phyloP scores from a whole-genome alignment of 2,329 filamentous ascomycete genomes.

The Alternaria dauci region DNA sequence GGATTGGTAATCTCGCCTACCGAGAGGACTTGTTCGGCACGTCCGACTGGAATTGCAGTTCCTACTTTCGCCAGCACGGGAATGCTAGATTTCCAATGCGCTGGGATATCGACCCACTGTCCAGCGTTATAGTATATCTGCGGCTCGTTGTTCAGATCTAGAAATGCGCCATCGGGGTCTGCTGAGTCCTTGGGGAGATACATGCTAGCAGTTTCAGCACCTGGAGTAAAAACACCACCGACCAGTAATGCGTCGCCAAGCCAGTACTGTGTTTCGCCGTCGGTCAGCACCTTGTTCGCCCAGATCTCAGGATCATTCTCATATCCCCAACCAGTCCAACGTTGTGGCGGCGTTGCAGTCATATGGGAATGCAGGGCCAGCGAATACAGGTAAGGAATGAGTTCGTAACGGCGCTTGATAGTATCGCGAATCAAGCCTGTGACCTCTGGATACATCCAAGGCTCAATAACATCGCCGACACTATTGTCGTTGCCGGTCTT shows the following conservation, averaged over 20 bases:
- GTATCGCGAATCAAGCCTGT: constrained; percentile 68
- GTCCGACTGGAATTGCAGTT: constrained; percentile 63
- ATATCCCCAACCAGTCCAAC: constrained; percentile 78
- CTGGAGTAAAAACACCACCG: constrained; percentile 72
- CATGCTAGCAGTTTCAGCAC: constrained; percentile 61
- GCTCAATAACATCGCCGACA: constrained; percentile 77
- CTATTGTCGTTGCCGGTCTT: constrained; percentile 74
- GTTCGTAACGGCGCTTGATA: constrained; percentile 74
- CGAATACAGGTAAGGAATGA: constrained; percentile 76
- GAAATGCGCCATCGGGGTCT: constrained; percentile 62
- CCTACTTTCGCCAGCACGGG: constrained; percentile 65
- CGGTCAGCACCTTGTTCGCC: constrained; percentile 63
- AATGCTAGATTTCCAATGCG: constrained; percentile 63
- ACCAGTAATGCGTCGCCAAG: constrained; percentile 72
- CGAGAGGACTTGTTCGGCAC: constrained; percentile 60
- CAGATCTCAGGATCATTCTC: constrained; percentile 73
- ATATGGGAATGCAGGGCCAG: constrained; percentile 69
- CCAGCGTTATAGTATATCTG: constrained; percentile 65
- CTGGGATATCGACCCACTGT: constrained; percentile 61
- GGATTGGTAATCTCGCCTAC: constrained; percentile 59
- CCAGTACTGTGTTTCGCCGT: constrained; percentile 77
- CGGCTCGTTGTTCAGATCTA: constrained; percentile 70
- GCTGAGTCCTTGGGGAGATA: constrained; percentile 65
- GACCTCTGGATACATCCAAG: constrained; percentile 78
- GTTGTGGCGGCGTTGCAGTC: constrained; percentile 69